phyloP scores from a whole-genome alignment of 441 rosid species.

The Aquilaria agallochum region DNA sequence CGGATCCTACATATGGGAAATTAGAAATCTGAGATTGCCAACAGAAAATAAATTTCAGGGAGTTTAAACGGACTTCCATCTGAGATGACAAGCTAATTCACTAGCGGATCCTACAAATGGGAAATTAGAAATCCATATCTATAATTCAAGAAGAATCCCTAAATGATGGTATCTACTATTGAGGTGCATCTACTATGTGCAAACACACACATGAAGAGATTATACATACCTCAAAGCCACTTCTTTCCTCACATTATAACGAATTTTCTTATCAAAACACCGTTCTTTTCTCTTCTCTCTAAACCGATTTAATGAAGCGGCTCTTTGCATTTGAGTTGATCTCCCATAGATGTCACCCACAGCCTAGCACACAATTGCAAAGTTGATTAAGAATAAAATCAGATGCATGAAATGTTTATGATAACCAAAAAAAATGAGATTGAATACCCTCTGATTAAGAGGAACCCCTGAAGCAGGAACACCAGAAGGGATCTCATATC shows the following conservation, averaged over 20 bases:
- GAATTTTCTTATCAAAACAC: slow-evolving; percentile 29
- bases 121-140: too few relatives aligned
- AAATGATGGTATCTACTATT: too few relatives aligned
- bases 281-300: slow-evolving; percentile 31
- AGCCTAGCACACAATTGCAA: slow-evolving; percentile 17
- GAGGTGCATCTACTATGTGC: too few relatives aligned
- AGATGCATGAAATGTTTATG: background rate
- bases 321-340: slow-evolving; percentile 26
- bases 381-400: slow-evolving; percentile 1
- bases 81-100: too few relatives aligned
- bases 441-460: slow-evolving; percentile 16
- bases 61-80: too few relatives aligned
- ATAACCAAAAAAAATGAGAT: background rate
- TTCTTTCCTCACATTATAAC: slow-evolving; percentile 27
- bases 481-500: slow-evolving; percentile 24
- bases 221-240: slow-evolving; percentile 26
- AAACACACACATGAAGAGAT: too few relatives aligned
- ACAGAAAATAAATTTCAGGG: too few relatives aligned
- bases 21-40: too few relatives aligned
- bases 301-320: slow-evolving; percentile 27
- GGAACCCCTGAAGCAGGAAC: slow-evolving; percentile 24
- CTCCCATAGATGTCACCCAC: slow-evolving; percentile 26
- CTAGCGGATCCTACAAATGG: too few relatives aligned
- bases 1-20: too few relatives aligned
- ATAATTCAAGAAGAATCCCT: too few relatives aligned